phyloP scores from a whole-genome alignment of 2,329 filamentous ascomycete genomes.

The Zelopaecilomyces penicillatus region DNA sequence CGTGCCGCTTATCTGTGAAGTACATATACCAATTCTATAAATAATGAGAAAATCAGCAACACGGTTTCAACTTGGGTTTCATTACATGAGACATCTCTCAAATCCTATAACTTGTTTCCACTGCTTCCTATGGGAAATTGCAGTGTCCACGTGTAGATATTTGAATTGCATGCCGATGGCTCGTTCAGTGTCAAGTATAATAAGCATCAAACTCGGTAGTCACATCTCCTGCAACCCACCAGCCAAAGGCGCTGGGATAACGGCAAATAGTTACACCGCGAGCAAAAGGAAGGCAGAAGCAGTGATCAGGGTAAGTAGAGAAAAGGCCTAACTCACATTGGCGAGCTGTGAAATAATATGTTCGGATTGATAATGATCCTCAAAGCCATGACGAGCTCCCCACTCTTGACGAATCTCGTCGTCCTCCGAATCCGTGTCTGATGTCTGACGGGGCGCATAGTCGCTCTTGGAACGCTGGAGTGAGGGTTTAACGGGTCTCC shows the following conservation, averaged over 20 bases:
- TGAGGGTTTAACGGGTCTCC: slow-evolving; percentile 38
- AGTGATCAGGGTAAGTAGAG: slow-evolving; percentile 1
- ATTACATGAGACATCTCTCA: background rate
- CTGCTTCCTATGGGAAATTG: too few relatives aligned
- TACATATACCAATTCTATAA: slow-evolving; percentile 97
- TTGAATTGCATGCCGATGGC: too few relatives aligned
- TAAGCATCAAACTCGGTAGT: too few relatives aligned
- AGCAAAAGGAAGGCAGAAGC: background rate
- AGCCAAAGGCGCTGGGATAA: too few relatives aligned
- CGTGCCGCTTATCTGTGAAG: slow-evolving; percentile 95
- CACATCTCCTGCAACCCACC: too few relatives aligned
- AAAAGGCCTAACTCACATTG: slow-evolving; percentile 49
- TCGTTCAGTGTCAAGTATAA: too few relatives aligned
- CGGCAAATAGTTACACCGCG: too few relatives aligned
- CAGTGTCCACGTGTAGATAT: too few relatives aligned
- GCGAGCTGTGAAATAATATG: slow-evolving; percentile 80
- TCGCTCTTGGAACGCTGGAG: slow-evolving; percentile 51
- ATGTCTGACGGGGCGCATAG: slow-evolving; percentile 34
- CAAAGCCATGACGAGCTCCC: slow-evolving; percentile 75
- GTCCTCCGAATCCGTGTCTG: slow-evolving; percentile 32
- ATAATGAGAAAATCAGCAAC: background rate
- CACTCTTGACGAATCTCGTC: slow-evolving; percentile 40
- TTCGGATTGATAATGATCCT: slow-evolving; percentile 83
- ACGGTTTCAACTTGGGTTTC: background rate
- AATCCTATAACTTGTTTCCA: too few relatives aligned